phyloP scores from a whole-genome alignment of 352 stramenopile genomes.

The Pythium guiyangense region DNA sequence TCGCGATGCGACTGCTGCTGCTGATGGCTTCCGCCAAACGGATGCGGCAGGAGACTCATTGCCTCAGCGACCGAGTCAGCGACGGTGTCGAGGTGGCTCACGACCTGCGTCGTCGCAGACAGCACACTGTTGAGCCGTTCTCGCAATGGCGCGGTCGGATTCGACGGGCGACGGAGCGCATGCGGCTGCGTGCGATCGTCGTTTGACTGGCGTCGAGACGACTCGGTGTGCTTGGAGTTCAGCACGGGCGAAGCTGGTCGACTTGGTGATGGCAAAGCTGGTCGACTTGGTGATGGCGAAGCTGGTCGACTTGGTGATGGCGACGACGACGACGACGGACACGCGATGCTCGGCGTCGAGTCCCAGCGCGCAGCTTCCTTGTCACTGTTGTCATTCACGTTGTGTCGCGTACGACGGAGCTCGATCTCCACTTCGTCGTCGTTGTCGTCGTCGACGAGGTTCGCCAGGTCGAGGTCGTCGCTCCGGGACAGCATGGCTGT shows the following conservation, averaged over 20 bases:
- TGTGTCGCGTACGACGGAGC: too few relatives aligned
- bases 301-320: neutral
- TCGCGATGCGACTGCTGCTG: neutral
- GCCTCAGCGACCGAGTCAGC: slow-evolving; percentile 28
- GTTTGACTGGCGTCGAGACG: slow-evolving; percentile 7
- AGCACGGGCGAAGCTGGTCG: neutral
- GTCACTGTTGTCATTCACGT: slow-evolving; percentile 28
- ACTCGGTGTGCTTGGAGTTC: neutral
- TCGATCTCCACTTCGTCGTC: too few relatives aligned
- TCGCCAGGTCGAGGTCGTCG: too few relatives aligned
- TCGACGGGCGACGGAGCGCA: slow-evolving; percentile 5
- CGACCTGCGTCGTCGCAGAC: slow-evolving; percentile 19
- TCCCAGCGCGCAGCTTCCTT: slow-evolving; percentile 6
- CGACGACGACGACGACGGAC: slow-evolving; percentile 3
- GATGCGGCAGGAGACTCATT: slow-evolving; percentile 26
- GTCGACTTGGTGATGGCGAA: neutral
- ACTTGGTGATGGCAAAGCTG: neutral
- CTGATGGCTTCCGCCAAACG: slow-evolving; percentile 8
- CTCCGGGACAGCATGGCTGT: too few relatives aligned
- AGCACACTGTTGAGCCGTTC: slow-evolving; percentile 22
- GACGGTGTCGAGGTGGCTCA: slow-evolving; percentile 18
- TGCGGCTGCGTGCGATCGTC: slow-evolving; percentile 6
- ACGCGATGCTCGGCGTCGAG: neutral
- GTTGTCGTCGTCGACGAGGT: too few relatives aligned
- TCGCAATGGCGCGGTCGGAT: slow-evolving; percentile 10